Base-by-base conservation (phyloP, 495 filamentous ascomycete genomes). In the Glarea lozoyensis region DNA sequence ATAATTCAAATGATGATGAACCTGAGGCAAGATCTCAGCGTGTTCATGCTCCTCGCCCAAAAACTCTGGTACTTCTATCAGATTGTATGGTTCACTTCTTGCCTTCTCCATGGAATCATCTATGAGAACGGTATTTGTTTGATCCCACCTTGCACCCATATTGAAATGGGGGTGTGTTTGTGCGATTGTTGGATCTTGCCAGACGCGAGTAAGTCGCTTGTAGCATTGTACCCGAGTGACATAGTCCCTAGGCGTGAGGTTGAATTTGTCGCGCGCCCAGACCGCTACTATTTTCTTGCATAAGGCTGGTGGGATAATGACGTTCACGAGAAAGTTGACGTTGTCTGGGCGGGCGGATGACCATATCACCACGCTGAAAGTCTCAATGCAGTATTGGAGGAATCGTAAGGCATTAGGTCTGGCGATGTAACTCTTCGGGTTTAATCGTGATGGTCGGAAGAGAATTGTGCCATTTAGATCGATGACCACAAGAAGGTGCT, bases 381-480 rank as follows among this genome's bases (percentile, higher is more conserved):
- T 75, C 13, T 69, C 50, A 38, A 88, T 65, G 47, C 83, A 66
- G 49, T 82, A 79, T 1, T 63, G 39, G 0, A 97, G 62, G 64
- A 98, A 97, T 0, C 59, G 20, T 1, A 60, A 36, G 0, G 90
- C 70, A 22, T 68, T 66, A 0, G 82, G 81, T 3, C 92, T 78
- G 34, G 66, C 58, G 2, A 68, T 54, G 56, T 84, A 83, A n/a
- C 53, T 53, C 0, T 61, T 65, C 0, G 80, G 71, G 2, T 61
- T 49, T 4, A 53, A 55, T 9, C 66, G 62, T 22, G 61, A 60
- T 9, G 77, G 79, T 10, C 92, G 85, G 54, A 71, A 66, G 12
- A 96, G 68, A 2, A 98, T 68, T 0, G 93, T 94, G 42, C 93
- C 92, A 63, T 97, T 98, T 0, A 98, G 70, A 58, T 98, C 92